Conservation (phyloP, 2,329 filamentous ascomycete species). For the Neonectria ditissima region DNA sequence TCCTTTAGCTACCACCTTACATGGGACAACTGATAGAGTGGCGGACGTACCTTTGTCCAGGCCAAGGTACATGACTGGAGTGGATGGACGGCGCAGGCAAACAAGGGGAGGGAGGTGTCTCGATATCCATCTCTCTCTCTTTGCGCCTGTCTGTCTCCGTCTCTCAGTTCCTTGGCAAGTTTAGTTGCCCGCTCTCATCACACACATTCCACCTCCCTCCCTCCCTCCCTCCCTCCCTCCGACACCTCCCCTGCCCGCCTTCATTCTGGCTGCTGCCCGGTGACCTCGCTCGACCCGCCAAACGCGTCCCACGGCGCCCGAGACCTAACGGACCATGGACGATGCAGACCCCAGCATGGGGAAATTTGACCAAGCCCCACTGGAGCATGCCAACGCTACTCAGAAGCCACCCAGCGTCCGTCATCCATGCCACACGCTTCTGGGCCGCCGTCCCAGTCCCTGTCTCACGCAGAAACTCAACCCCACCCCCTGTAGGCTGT, state of each 20-base stretch:
- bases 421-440: slow-evolving; percentile 10
- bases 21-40: not conserved
- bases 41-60: slow-evolving; percentile 4
- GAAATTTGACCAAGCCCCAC: slow-evolving; percentile 28
- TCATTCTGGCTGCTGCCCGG: not conserved
- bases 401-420: slow-evolving; percentile 2
- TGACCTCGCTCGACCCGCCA: slow-evolving; percentile 1
- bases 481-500: not conserved
- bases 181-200: not conserved
- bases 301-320: slow-evolving; percentile 2
- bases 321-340: slow-evolving; percentile 20
- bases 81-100: not conserved
- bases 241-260: not conserved
- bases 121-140: not conserved
- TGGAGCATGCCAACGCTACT: slow-evolving; percentile 24
- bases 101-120: not conserved
- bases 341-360: slow-evolving; percentile 25
- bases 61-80: not conserved
- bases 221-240: too few species aligned
- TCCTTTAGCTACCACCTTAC: not conserved
- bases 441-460: slow-evolving; percentile 10
- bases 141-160: not conserved
- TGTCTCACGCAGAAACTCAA: not conserved
- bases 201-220: not conserved
- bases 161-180: too few species aligned